Percentiles rank a stretch among this genome's conserved stretches.
Conservation (phyloP, 148 eudicot species). For the Vaccinium vitisidaea region DNA sequence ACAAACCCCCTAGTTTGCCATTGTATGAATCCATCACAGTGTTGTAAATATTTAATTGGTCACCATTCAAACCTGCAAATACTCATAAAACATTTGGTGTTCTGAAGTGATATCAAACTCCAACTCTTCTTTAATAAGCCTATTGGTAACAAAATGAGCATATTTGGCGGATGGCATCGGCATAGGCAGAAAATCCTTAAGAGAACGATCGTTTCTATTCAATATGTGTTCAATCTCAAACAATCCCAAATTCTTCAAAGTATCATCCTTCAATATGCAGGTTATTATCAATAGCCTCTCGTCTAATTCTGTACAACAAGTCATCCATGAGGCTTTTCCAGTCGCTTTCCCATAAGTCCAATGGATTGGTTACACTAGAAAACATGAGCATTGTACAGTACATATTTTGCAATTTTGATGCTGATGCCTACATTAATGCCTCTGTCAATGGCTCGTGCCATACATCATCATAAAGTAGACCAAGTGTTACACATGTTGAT, state of each 20-base stretch:
- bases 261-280: background rate
- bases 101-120: background rate
- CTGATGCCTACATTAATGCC: background rate
- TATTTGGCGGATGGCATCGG: background rate
- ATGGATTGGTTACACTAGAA: background rate
- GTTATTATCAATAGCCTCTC: background rate
- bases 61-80: background rate
- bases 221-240: background rate
- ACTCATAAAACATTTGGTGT: background rate
- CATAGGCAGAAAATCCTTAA: background rate
- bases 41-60: background rate
- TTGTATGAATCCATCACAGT: background rate
- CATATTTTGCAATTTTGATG: background rate
- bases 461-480: background rate
- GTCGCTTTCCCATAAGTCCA: background rate
- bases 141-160: background rate
- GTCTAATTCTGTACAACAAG: background rate
- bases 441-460: background rate
- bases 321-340: background rate
- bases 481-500: background rate
- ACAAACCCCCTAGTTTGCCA: background rate
- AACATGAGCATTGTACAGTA: conserved; percentile 11
- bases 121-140: background rate
- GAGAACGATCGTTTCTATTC: background rate
- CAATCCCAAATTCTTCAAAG: background rate